phyloP scores from a whole-genome alignment of 306 rosid genomes.

The Vigna hirtella region DNA sequence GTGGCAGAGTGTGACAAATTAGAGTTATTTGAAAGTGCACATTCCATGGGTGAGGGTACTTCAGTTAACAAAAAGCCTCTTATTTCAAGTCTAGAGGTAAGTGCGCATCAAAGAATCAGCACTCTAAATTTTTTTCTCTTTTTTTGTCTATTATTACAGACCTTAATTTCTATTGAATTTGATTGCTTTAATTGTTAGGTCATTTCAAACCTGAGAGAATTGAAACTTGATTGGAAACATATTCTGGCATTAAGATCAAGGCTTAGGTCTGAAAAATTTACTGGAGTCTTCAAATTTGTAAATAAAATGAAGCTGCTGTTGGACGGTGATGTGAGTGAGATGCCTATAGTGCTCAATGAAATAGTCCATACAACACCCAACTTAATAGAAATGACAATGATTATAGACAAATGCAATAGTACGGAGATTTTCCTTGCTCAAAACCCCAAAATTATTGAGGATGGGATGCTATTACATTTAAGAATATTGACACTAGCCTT shows the following conservation, averaged over 20 bases:
- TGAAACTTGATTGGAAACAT: background rate
- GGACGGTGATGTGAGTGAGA: background rate
- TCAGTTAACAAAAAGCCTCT: background rate
- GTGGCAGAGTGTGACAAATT: background rate
- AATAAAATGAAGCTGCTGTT: fast-evolving
- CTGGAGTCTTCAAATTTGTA: background rate
- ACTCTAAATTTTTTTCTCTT: background rate
- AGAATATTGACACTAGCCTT: fast-evolving
- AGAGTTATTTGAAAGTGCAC: background rate
- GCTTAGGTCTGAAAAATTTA: background rate
- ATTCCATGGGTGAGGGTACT: background rate
- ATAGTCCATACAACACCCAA: background rate
- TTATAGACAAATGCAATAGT: background rate
- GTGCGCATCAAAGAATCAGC: background rate
- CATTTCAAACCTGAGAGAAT: background rate
- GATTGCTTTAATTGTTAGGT: background rate
- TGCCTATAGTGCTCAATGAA: background rate
- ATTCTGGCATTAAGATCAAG: background rate
- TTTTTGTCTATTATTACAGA: no score
- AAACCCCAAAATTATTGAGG: background rate
- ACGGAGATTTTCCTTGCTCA: background rate
- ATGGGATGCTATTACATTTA: background rate
- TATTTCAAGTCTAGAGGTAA: background rate
- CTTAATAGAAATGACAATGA: background rate
- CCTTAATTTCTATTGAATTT: background rate